Evolutionary conservation across 768 basidiomycete genomes (phyloP).

Genomic region (Tricholoma sp.): DNA sequence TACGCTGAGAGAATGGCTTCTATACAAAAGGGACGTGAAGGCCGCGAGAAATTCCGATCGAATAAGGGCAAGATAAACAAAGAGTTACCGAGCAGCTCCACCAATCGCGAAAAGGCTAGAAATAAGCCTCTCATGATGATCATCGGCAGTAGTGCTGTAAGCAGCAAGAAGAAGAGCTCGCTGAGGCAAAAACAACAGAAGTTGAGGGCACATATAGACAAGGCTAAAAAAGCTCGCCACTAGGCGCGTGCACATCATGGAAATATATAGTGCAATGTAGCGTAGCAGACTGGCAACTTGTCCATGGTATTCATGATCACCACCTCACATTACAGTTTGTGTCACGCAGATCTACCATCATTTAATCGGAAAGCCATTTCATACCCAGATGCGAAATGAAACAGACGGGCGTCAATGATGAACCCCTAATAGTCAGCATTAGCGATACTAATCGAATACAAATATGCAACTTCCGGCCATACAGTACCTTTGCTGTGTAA

Average conservation of each 20-base stretch:
- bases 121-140: slow-evolving; percentile 98
- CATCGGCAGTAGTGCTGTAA: slow-evolving; percentile 68
- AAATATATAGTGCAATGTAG: too few relatives aligned
- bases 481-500: slow-evolving; percentile 61
- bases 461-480: slow-evolving; percentile 2
- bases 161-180: slow-evolving; percentile 78
- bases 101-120: slow-evolving; percentile 87
- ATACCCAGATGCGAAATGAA: slow-evolving; percentile 71
- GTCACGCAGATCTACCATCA: not conserved
- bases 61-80: slow-evolving; percentile 91
- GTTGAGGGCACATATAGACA: slow-evolving; percentile 70
- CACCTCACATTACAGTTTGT: slow-evolving; percentile 2
- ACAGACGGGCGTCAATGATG: slow-evolving; percentile 70
- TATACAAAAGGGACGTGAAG: slow-evolving; percentile 90
- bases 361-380: slow-evolving; percentile 41
- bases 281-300: slow-evolving; percentile 4
- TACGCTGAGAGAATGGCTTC: slow-evolving; percentile 93
- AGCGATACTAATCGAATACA: not conserved
- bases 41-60: slow-evolving; percentile 89
- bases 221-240: slow-evolving; percentile 49
- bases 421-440: slow-evolving; percentile 43
- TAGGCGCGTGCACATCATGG: too few relatives aligned
- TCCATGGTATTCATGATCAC: not conserved
- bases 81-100: slow-evolving; percentile 74
- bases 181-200: slow-evolving; percentile 78